phyloP scores from a whole-genome alignment of 257 asterid genomes.

The Fraxinus anomala region DNA sequence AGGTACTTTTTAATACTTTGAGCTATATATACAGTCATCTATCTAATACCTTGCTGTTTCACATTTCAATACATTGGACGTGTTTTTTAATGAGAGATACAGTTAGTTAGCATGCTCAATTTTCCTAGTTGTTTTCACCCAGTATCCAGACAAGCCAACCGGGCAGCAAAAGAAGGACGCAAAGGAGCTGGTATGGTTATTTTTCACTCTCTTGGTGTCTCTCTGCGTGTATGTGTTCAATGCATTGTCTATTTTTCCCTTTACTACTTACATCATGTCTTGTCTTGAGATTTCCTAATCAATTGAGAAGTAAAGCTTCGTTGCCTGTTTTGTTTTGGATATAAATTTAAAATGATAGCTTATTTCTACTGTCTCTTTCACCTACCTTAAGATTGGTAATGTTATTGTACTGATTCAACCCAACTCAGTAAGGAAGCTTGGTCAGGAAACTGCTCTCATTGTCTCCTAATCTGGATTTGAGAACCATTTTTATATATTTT shows the following conservation, averaged over 20 bases:
- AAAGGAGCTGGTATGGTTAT: constrained; percentile 78
- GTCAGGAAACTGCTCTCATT: neutral
- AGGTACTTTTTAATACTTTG: neutral
- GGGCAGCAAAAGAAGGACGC: constrained; percentile 96
- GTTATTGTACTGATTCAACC: neutral
- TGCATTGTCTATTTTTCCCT: neutral
- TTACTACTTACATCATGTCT: neutral
- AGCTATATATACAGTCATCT: neutral
- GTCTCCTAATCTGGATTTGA: neutral
- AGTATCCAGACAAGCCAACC: constrained; percentile 97
- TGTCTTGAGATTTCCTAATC: constrained; percentile 5
- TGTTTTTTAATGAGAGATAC: constrained; percentile 1
- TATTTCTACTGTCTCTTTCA: neutral
- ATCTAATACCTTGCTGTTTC: neutral
- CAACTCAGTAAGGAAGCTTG: neutral
- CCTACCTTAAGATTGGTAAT: neutral
- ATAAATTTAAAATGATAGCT: neutral
- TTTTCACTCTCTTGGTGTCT: constrained; percentile 4
- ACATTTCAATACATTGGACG: neutral
- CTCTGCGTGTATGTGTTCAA: constrained; percentile 5
- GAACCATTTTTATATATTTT: neutral
- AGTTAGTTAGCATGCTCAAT: constrained; percentile 23
- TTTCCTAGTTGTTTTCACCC: constrained; percentile 28
- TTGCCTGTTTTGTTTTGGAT: constrained; percentile 9
- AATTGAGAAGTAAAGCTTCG: neutral